These are phyloP conservation scores for Allantophomopsis cytisporea DNA, from an alignment of 2,329 filamentous ascomycete genomes.

Conservation along the genomic window DNA sequence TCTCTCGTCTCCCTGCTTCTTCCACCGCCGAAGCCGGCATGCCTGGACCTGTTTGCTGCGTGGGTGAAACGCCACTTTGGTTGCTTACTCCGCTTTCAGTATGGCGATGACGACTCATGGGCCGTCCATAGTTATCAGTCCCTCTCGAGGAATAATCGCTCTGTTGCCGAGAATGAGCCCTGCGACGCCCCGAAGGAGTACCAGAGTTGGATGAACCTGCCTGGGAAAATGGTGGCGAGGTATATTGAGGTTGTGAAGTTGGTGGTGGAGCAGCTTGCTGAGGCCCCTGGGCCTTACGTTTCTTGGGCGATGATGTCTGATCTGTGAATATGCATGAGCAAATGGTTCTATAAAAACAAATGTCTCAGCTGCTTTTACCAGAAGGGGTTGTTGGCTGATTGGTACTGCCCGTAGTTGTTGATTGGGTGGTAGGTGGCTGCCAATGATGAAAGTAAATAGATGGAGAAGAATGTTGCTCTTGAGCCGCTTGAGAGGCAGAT, in stretches of 20 bases:
- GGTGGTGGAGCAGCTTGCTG: slow-evolving; percentile 33
- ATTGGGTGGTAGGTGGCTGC: slow-evolving; percentile 63
- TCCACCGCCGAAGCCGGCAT: too few species aligned
- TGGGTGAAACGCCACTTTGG: slow-evolving; percentile 10
- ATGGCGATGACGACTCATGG: slow-evolving; percentile 22
- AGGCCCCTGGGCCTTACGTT: slow-evolving; percentile 61
- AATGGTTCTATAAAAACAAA: background rate
- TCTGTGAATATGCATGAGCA: slow-evolving; percentile 25
- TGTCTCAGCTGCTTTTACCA: slow-evolving; percentile 45
- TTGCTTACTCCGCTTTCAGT: slow-evolving; percentile 13
- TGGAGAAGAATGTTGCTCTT: slow-evolving; percentile 46
- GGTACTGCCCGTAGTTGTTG: slow-evolving; percentile 32
- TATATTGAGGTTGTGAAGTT: slow-evolving; percentile 28
- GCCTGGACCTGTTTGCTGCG: slow-evolving; percentile 1
- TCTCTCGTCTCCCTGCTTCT: too few species aligned
- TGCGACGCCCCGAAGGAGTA: slow-evolving; percentile 36
- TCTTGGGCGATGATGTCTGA: slow-evolving; percentile 66
- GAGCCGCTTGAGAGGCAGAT: slow-evolving; percentile 40
- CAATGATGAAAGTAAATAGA: slow-evolving; percentile 88
- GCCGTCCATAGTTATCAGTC: slow-evolving; percentile 20
- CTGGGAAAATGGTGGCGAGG: slow-evolving; percentile 42
- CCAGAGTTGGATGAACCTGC: slow-evolving; percentile 36
- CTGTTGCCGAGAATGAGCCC: slow-evolving; percentile 48
- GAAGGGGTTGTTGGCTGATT: slow-evolving; percentile 62
- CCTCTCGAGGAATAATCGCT: slow-evolving; percentile 39